Evolutionary conservation across 192 early-diverging fungal genomes (phyloP).

Genomic region (Entomortierella chlamydospora): DNA sequence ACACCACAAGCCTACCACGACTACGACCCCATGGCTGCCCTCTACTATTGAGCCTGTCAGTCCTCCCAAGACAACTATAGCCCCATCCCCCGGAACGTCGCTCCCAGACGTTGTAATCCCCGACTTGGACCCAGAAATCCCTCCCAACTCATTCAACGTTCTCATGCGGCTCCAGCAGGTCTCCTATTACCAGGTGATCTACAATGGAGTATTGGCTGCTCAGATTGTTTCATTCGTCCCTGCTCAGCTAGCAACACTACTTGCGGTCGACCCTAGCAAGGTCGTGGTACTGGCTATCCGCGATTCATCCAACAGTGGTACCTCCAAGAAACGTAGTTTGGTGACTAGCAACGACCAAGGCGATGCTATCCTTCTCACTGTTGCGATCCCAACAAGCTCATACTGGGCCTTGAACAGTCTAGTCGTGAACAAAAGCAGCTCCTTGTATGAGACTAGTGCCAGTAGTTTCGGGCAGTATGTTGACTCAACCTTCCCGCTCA

Average conservation of each 20-base stretch:
- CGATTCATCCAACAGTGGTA: slow-evolving; percentile 4
- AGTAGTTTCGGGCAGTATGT: slow-evolving; percentile 40
- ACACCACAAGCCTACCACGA: slow-evolving; percentile 13
- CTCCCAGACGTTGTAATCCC: slow-evolving; percentile 49
- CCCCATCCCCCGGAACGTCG: slow-evolving; percentile 40
- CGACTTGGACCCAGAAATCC: slow-evolving; percentile 26
- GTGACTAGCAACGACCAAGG: slow-evolving; percentile 22
- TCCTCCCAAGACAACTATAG: slow-evolving; percentile 20
- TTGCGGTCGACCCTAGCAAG: slow-evolving; percentile 9
- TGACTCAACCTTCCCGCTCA: slow-evolving; percentile 21
- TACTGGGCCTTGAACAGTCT: slow-evolving; percentile 17
- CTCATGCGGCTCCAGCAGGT: slow-evolving; percentile 40
- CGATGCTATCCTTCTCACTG: slow-evolving; percentile 30
- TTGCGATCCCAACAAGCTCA: slow-evolving; percentile 23
- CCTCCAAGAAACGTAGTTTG: slow-evolving; percentile 9
- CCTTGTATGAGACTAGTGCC: slow-evolving; percentile 2
- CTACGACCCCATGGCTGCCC: slow-evolving; percentile 45
- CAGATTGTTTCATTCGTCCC: slow-evolving; percentile 47
- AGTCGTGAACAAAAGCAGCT: slow-evolving; percentile 10
- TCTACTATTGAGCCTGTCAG: slow-evolving; percentile 33
- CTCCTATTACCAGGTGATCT: slow-evolving; percentile 48
- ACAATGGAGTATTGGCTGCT: slow-evolving; percentile 45
- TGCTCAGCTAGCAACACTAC: slow-evolving; percentile 18
- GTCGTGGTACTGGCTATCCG: slow-evolving; percentile 44
- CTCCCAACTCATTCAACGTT: slow-evolving; percentile 35